phyloP scores from a whole-genome alignment of 208 protist species.

The Paratrypanosoma confusum region DNA sequence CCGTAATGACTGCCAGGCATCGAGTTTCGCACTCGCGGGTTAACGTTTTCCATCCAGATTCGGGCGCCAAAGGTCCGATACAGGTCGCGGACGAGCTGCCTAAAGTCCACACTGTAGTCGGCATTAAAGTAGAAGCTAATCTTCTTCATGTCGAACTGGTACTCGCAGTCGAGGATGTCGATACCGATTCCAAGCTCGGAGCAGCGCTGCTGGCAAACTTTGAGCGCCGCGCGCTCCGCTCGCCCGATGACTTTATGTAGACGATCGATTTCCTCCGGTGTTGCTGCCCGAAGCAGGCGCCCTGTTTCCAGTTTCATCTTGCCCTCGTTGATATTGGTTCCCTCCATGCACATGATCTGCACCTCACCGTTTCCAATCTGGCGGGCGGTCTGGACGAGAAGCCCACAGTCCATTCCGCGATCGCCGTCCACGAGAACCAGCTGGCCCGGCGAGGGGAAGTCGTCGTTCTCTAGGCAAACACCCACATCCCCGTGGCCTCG shows the following conservation, averaged over 20 bases:
- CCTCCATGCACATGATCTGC: slow-evolving; percentile 57
- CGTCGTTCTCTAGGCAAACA: no score
- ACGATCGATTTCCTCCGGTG: slow-evolving; percentile 55
- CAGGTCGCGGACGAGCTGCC: slow-evolving; percentile 73
- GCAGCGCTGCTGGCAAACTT: slow-evolving; percentile 74
- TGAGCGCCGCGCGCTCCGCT: slow-evolving; percentile 76
- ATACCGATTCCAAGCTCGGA: slow-evolving; percentile 75
- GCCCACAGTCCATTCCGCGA: slow-evolving; percentile 72
- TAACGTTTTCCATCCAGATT: slow-evolving; percentile 90
- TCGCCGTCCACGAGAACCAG: slow-evolving; percentile 87
- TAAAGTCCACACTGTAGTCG: slow-evolving; percentile 84
- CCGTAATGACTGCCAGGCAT: slow-evolving; percentile 30
- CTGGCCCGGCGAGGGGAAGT: slow-evolving; percentile 47
- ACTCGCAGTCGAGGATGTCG: slow-evolving; percentile 73
- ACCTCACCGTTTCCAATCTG: slow-evolving; percentile 26
- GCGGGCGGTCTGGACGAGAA: slow-evolving; percentile 61
- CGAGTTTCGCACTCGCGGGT: slow-evolving; percentile 73
- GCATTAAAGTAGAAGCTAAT: slow-evolving; percentile 88
- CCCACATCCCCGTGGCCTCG: no score
- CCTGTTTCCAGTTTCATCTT: slow-evolving; percentile 74
- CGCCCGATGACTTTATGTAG: slow-evolving; percentile 64
- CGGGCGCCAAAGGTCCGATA: slow-evolving; percentile 83
- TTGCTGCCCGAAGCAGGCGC: slow-evolving; percentile 53
- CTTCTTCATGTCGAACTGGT: slow-evolving; percentile 91
- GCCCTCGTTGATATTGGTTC: slow-evolving; percentile 40